Evolutionary conservation across 805 yeast species (phyloP), one percentile per base, ranked within the genome.

Genomic region (Lipomyces anomalus): DNA sequence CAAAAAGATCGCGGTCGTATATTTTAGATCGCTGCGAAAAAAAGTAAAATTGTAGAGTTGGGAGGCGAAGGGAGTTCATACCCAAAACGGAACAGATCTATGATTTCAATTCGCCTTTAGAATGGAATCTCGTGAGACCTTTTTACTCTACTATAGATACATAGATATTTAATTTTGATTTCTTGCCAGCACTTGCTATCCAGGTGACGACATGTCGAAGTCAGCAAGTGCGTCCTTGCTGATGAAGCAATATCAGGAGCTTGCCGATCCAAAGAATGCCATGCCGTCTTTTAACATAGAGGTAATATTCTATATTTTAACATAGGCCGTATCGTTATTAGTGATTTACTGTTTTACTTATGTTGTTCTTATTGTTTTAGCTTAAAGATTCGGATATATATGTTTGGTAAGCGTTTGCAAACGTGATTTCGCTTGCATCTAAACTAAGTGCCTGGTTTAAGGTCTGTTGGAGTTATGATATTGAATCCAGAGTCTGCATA

Each of bases 401-500:
- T 55, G 69, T 71, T 43, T 78, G 83, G 63, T 58, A 47, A 35
- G 55, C 32, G 6, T 17, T 39, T 11, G 23, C 23, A 35, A 38
- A 9, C 35, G 38, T 46, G 18, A 38, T 35, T 16, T 41, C 11
- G n/a, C 28, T 13, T 43, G 38, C 16, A 9, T 4, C 23, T 45
- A n/a, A 17, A n/a, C 28, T 13, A n/a, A 35, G 9, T 17, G 20
- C 18, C 21, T 7, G 23, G 11, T 38, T 17, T 20, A 30, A 59
- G 84, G 97, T 84, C 84, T 63, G 75, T 90, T 45, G 97, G 95
- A 20, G 84, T 90, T 48, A 87, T 89, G 87, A 94, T 90, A 9
- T 75, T 87, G 43, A 84, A 84, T 66, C 80, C 83, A 57, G 96
- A 87, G 52, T 86, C 95, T 13, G 80, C 83, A 53, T 90, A 86